Conservation (phyloP, 768 basidiomycete species). For the Lentinula detonsa region DNA sequence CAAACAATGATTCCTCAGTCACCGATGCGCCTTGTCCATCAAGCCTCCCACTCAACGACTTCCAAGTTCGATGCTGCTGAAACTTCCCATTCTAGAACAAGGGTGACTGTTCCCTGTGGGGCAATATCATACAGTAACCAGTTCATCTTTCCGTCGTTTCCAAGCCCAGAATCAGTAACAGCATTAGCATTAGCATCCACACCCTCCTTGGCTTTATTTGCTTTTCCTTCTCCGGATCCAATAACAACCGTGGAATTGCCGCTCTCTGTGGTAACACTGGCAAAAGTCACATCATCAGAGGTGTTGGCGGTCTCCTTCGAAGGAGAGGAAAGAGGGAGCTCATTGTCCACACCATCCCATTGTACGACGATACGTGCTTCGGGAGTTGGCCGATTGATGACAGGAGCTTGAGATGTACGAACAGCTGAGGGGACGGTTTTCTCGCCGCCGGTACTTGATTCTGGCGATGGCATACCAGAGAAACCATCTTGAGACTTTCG, state of each 20-base stretch:
- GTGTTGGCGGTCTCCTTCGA: not conserved
- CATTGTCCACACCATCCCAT: slow-evolving; percentile 31
- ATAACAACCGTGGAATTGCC: not conserved
- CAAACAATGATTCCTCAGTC: no score
- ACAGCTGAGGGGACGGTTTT: not conserved
- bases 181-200: not conserved
- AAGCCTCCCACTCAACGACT: slow-evolving; percentile 13
- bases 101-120: slow-evolving; percentile 24
- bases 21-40: not conserved
- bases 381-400: not conserved
- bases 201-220: not conserved
- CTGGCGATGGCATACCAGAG: not conserved
- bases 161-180: slow-evolving; percentile 18
- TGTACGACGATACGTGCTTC: slow-evolving; percentile 23
- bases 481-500: not conserved
- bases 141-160: slow-evolving; percentile 25
- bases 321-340: not conserved
- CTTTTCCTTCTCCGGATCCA: not conserved
- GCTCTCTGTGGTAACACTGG: not conserved
- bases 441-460: not conserved
- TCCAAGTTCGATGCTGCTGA: slow-evolving; percentile 18
- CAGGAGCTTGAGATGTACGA: not conserved
- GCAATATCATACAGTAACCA: slow-evolving; percentile 25
- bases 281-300: not conserved
- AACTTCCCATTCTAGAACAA: slow-evolving; percentile 31